Evolutionary conservation across 2,329 filamentous ascomycete species (phyloP).

Genomic region (Pseudocercospora eumusae): DNA sequence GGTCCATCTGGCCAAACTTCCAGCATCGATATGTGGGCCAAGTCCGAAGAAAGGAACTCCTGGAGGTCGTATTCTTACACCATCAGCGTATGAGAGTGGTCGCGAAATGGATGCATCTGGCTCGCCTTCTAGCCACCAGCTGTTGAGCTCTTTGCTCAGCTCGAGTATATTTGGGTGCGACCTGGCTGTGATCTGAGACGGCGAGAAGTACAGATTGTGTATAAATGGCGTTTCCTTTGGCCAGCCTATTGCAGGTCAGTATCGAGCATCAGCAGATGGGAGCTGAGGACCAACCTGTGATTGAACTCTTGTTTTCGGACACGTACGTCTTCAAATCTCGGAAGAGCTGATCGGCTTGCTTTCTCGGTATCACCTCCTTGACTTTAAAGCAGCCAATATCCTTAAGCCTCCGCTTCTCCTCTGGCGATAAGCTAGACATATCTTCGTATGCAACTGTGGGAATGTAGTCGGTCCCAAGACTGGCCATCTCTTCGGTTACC

Average conservation of each 20-base stretch:
- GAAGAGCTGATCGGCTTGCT: constrained; percentile 17
- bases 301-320: constrained; percentile 10
- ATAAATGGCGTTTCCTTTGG: constrained; percentile 20
- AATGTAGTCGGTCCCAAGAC: constrained; percentile 10
- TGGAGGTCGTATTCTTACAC: constrained; percentile 16
- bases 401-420: constrained; percentile 12
- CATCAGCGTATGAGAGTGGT: constrained; percentile 18
- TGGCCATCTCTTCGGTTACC: constrained; percentile 8
- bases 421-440: constrained; percentile 8
- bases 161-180: constrained; percentile 17
- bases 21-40: constrained; percentile 18
- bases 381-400: constrained; percentile 22
- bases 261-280: no score
- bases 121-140: constrained; percentile 14
- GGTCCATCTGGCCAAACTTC: constrained; percentile 15
- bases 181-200: constrained; percentile 15
- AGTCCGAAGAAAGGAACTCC: constrained; percentile 18
- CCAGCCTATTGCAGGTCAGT: constrained; percentile 5
- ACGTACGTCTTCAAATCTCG: constrained; percentile 14
- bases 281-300: constrained; percentile 10
- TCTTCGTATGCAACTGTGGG: constrained; percentile 14
- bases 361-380: constrained; percentile 10
- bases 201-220: constrained; percentile 18
- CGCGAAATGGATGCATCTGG: background rate
- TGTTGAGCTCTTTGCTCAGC: constrained; percentile 16